These are phyloP conservation scores for Plicaturopsis crispa DNA, from an alignment of 768 basidiomycete species.

Conservation along the genomic window DNA sequence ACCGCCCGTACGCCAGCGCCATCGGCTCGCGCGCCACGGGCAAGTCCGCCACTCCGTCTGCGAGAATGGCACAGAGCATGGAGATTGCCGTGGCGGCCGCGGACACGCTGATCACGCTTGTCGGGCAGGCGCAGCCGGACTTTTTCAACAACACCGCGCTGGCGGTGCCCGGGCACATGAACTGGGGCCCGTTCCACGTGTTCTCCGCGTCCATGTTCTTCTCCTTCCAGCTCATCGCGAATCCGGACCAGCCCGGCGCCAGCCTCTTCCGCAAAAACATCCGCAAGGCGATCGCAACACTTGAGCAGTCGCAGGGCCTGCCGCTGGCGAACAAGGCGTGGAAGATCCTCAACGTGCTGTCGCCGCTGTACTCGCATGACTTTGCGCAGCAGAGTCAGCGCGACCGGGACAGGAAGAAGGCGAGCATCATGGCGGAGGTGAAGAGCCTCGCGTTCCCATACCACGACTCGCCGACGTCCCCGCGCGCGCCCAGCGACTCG, in stretches of 20 bases:
- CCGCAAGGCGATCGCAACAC: conserved; percentile 54
- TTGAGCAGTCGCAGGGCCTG: conserved; percentile 58
- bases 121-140: conserved; percentile 68
- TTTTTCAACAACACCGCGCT: conserved; percentile 62
- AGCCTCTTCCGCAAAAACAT: conserved; percentile 72
- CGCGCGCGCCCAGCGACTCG: conserved; percentile 40
- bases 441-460: conserved; percentile 79
- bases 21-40: conserved; percentile 15
- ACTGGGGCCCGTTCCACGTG: conserved; percentile 77
- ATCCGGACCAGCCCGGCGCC: conserved; percentile 74
- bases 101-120: conserved; percentile 71
- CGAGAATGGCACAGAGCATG: conserved; percentile 43
- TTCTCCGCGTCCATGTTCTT: conserved; percentile 89
- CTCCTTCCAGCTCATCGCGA: conserved; percentile 80
- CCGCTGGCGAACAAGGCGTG: conserved; percentile 70
- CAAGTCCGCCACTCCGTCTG: conserved; percentile 22
- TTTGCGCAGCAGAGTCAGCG: conserved; percentile 42
- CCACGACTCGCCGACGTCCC: conserved; percentile 55
- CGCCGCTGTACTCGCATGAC: conserved; percentile 66
- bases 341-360: conserved; percentile 62
- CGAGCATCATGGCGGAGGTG: conserved; percentile 55
- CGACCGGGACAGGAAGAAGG: conserved; percentile 51
- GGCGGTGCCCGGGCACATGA: conserved; percentile 76
- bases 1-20: conserved; percentile 64
- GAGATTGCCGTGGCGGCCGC: conserved; percentile 73